Conservation (phyloP, 129 eudicot genomes). For the Flaveria brownii region DNA sequence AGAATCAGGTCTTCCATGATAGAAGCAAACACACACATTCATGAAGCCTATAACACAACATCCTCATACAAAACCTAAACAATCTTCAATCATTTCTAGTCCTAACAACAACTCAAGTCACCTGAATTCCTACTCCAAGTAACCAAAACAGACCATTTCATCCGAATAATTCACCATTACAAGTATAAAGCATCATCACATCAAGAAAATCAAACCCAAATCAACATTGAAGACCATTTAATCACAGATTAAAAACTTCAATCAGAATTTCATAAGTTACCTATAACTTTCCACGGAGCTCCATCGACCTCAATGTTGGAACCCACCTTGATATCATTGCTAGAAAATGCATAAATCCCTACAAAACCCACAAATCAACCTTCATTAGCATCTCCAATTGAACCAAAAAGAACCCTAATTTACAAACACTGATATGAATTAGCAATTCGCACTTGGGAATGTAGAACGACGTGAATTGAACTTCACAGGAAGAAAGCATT, state of each 20-base stretch:
- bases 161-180: background rate
- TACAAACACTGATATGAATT: background rate
- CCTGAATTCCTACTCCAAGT: background rate
- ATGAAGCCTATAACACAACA: slow-evolving; percentile 3
- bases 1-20: background rate
- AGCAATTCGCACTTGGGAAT: slow-evolving; percentile 49
- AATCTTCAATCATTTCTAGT: background rate
- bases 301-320: slow-evolving; percentile 84
- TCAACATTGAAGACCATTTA: background rate
- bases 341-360: slow-evolving; percentile 65
- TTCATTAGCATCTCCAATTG: background rate
- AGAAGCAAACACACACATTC: background rate
- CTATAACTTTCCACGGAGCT: slow-evolving; percentile 76
- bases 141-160: background rate
- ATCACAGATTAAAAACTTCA: background rate
- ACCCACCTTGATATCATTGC: slow-evolving; percentile 87
- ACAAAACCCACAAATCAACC: slow-evolving; percentile 11
- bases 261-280: slow-evolving; percentile 30
- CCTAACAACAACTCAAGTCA: background rate
- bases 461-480: slow-evolving; percentile 38
- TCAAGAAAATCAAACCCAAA: background rate
- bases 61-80: background rate
- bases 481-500: slow-evolving; percentile 29
- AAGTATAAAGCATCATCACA: slow-evolving; percentile 6
- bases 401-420: slow-evolving; percentile 15